Evolutionary conservation across 305 asterid species (phyloP), one percentile per base, ranked within the genome.

Genomic region (Coffea humblotiana): DNA sequence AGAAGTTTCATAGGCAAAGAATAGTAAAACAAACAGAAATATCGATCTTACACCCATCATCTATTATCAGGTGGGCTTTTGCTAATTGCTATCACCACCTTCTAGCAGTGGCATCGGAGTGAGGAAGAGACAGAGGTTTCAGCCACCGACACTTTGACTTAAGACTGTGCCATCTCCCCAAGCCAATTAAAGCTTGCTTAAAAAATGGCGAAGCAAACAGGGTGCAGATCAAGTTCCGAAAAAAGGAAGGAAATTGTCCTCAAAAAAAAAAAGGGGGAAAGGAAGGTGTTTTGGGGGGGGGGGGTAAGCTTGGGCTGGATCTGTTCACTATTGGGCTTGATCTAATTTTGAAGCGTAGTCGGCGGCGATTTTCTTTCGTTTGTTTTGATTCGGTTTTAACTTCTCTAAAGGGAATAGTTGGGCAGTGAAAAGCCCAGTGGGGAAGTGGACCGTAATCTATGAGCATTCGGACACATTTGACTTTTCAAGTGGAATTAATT

Each of bases 21-120:
- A 52, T 29, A 92, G 83, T 72, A 89, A 54, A 77, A 91, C 51
- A 75, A 90, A 77, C 77, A 90, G 23, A 35, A 83, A 74, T 37
- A 61, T 77, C 13, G 27, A 70, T 43, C 60, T 81, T 72, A 76
- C 48, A 35, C 67, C 60, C 13, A 63, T 45, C 81, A 71, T 71
- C 63, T 3, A 70, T 21, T n/a, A 51, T 0, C 13, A 14, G 37
- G 16, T 63, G 37, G 52, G 7, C n/a, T 43, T 65, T 60, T 23
- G 69, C 56, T 29, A 32, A 37, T 68, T 12, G 45, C 9, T n/a
- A n/a, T 37, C 43, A 37, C 43, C 6, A 56, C 18, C 13, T 69
- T 21, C 32, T 52, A 21, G 51, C 51, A 77, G 37, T 37, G 2
- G 23, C 40, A n/a, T 35, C 27, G 45, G 45, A 71, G 45, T 27